Base-by-base conservation (phyloP, 768 basidiomycete genomes). In the Suillus subluteus region DNA sequence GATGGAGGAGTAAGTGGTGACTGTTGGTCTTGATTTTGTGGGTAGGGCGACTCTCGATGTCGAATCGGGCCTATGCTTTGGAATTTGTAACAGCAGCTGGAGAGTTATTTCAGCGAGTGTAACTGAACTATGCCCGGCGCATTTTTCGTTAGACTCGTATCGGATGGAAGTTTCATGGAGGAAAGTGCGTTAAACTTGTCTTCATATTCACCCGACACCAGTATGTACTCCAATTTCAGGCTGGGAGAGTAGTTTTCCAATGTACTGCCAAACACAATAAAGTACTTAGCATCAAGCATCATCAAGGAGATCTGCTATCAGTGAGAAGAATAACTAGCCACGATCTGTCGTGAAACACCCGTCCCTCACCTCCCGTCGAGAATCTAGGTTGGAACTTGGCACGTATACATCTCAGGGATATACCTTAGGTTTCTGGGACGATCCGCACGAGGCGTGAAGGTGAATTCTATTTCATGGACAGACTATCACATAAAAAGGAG, bases 1-100 rank as follows among this genome's bases (percentile, higher is more conserved):
- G 59, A 79, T 79, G 78, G 54, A 55, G 30, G 54, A 68, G 16
- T 74, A 66, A 37, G 3, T 13, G 23, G 13, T 5, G 11, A 32
- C 23, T 55, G 30, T 2, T 54, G 50, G 23, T 13, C 9, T 32
- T 55, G 30, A 35, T 56, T 21, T 21, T 56, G 32, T 55, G 55
- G 32, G 55, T 21, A n/a, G 32, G 11, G 21, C 21, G 21, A 21
- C 21, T 35, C 21, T 35, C 4, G 55, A 56, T 21, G 32, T 56
- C 18, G 21, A 35, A 32, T 21, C n/a, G 21, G 2, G 3, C 32
- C 18, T 13, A 21, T 35, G 18, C 9, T 35, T 56, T 35, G 6
- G 9, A 56, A 35, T 32, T 35, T 56, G 55, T 35, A 56, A 26
- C 16, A 54, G 21, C 55, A 54, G 6, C 30, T 55, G 32, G 52